These are phyloP conservation scores for Tephrocybe rancida DNA, from an alignment of 768 basidiomycete genomes.

Conservation along the genomic window DNA sequence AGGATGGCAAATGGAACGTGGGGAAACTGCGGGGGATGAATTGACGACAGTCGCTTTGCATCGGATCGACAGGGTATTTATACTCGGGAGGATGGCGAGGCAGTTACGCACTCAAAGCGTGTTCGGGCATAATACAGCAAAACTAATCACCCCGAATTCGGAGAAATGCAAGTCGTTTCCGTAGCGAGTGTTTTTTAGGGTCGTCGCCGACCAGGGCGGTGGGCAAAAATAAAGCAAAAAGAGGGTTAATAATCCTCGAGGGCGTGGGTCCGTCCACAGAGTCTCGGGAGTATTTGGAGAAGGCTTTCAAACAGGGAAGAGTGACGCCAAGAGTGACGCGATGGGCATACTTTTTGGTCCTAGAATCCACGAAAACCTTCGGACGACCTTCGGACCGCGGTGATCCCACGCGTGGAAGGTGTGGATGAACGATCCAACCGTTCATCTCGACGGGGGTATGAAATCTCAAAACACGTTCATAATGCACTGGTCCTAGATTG, in stretches of 20 bases:
- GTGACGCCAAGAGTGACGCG: not conserved
- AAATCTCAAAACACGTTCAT: constrained; percentile 23
- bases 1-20: constrained; percentile 8
- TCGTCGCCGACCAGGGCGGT: constrained; percentile 3
- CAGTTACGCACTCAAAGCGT: constrained; percentile 14
- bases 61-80: constrained; percentile 24
- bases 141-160: constrained; percentile 16
- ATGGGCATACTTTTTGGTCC: not conserved
- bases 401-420: constrained; percentile 19
- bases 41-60: constrained; percentile 18
- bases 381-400: constrained; percentile 20
- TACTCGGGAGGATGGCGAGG: constrained; percentile 13
- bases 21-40: constrained; percentile 15
- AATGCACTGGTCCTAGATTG: not conserved
- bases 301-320: constrained; percentile 13
- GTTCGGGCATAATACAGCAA: constrained; percentile 14
- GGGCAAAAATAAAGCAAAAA: constrained; percentile 11
- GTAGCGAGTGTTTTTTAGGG: constrained; percentile 12
- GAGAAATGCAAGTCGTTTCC: constrained; percentile 12
- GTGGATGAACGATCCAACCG: constrained; percentile 8
- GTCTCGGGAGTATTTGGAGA: constrained; percentile 7
- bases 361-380: constrained; percentile 11
- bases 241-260: not conserved
- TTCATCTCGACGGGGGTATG: constrained; percentile 14
- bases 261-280: not conserved